Evolutionary conservation across 495 filamentous ascomycete genomes (phyloP), one percentile per base, ranked within the genome.

Genomic region (Tetracladium marchalianum): DNA sequence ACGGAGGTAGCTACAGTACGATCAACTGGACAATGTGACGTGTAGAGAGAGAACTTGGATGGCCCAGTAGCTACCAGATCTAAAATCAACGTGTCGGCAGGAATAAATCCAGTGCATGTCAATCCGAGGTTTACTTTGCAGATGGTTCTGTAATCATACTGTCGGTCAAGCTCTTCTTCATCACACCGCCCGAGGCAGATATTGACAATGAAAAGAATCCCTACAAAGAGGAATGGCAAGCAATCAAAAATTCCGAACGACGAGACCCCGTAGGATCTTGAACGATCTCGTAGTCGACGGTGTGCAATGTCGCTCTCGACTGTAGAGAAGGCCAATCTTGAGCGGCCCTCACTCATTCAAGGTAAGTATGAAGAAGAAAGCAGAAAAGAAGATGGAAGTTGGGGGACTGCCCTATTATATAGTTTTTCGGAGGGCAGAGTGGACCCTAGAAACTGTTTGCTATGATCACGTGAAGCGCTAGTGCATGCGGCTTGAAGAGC

Each of bases 261-360:
- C 69, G 78, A 72, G 76, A 74, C 73, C 74, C 79, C 78, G 76
- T 77, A 82, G 66, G 70, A 75, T 73, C 73, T 72, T 80, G 72
- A 75, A 77, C 72, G 64, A 71, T 66, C 70, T 73, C 65, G 77
- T 68, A 76, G 65, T 79, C 80, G n/a, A 69, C 79, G 78, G 55
- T 83, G 80, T 84, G 80, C 77, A 81, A 84, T 85, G 79, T 74
- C 83, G 78, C 78, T 66, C 76, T 79, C 71, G 71, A 62, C 62
- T 64, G 54, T 41, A 17, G 35, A 27, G 11, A n/a, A 24, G 13
- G 5, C 17, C 12, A 48, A 46, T 44, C 54, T 52, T 60, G 54
- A 57, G 44, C 55, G 18, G 31, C 13, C 15, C 8, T 7, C 15
- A 12, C 35, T 17, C 46, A 44, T 48, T 57, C 40, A 59, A 57